Evolutionary conservation across 2,329 filamentous ascomycete species (phyloP).

Genomic region (Cladosporium sp.): DNA sequence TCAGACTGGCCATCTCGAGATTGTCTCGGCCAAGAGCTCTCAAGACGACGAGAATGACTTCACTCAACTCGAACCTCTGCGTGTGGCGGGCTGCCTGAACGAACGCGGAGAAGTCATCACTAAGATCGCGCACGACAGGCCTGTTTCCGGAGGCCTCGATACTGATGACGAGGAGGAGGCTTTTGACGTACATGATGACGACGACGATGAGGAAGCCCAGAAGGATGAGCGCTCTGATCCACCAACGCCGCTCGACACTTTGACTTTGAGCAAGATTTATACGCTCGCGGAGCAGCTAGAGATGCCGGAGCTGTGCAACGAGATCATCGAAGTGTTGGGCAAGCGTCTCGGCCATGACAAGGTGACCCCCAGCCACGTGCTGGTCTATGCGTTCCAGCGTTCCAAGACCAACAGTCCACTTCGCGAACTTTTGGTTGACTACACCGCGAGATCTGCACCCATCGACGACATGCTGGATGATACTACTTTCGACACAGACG

Average conservation of each 20-base stretch:
- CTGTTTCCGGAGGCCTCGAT: no score
- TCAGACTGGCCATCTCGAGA: neutral
- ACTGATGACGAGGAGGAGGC: neutral
- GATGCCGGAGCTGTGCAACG: neutral
- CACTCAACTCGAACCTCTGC: neutral
- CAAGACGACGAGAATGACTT: neutral
- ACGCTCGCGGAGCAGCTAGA: neutral
- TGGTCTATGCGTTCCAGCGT: slow-evolving; percentile 3
- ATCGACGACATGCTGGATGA: neutral
- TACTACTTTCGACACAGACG: neutral
- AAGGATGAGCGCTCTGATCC: neutral
- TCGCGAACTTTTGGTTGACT: neutral
- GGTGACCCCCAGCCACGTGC: neutral
- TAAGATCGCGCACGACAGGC: neutral
- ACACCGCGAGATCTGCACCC: neutral
- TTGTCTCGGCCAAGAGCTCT: neutral
- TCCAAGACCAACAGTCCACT: neutral
- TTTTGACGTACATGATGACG: no score
- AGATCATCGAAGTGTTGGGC: neutral
- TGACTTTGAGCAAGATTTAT: slow-evolving; percentile 1
- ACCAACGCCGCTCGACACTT: neutral
- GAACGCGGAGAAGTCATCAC: neutral
- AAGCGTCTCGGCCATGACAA: neutral
- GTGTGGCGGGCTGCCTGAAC: neutral
- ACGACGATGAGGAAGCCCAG: neutral